Conservation (phyloP, 345 rosid species). For the Sisymbrium irio region DNA sequence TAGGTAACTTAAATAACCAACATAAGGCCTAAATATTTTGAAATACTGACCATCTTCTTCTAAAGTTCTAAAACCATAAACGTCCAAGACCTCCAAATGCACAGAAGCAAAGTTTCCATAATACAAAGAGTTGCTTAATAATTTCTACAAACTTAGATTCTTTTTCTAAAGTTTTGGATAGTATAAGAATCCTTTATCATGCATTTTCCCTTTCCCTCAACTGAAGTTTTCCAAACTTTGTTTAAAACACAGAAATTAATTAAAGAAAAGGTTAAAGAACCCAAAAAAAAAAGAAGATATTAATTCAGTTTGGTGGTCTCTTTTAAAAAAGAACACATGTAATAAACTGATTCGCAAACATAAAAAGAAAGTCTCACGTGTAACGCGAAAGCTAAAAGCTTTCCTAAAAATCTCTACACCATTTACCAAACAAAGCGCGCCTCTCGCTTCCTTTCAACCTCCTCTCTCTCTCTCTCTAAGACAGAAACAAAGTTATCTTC, state of each 20-base stretch:
- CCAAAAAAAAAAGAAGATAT: too few relatives aligned
- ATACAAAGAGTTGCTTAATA: background rate
- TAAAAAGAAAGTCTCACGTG: constrained; percentile 38
- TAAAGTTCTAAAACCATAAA: too few relatives aligned
- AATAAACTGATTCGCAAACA: background rate
- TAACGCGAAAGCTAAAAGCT: constrained; percentile 21
- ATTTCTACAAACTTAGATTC: too few relatives aligned
- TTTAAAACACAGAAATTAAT: background rate
- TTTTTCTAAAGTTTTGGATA: too few relatives aligned
- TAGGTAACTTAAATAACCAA: too few relatives aligned
- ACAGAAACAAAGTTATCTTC: constrained; percentile 15
- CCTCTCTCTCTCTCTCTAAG: constrained; percentile 6
- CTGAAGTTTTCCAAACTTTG: background rate
- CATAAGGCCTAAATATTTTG: too few relatives aligned
- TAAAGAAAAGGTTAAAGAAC: background rate
- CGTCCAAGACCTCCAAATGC: too few relatives aligned
- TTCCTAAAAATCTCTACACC: constrained; percentile 26
- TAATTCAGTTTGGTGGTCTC: constrained; percentile 1
- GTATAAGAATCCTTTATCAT: background rate
- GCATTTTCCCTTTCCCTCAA: background rate
- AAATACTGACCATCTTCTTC: too few relatives aligned
- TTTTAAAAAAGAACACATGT: background rate
- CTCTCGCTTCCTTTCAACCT: constrained; percentile 28
- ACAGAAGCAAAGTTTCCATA: too few relatives aligned
- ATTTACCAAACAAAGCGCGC: constrained; percentile 35